Conservation (phyloP, 2,329 filamentous ascomycete genomes). For the Xylariaceae sp. region DNA sequence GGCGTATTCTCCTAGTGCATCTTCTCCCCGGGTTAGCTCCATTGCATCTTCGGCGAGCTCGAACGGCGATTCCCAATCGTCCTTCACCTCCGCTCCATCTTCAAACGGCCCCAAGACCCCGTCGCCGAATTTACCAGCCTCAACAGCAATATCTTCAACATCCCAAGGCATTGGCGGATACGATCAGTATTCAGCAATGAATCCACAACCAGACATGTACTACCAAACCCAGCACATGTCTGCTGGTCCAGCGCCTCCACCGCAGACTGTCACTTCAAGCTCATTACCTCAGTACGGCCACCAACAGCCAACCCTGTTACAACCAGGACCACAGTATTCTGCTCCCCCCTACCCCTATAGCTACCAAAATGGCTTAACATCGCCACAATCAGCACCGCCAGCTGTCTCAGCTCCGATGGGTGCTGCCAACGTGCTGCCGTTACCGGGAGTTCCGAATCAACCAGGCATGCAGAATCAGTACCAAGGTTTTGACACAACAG, state of each 20-base stretch:
- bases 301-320: conserved; percentile 77
- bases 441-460: conserved; percentile 65
- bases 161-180: conserved; percentile 49
- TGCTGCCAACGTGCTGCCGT: conserved; percentile 69
- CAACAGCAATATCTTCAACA: conserved; percentile 51
- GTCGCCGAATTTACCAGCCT: conserved; percentile 70
- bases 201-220: conserved; percentile 86
- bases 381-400: conserved; percentile 74
- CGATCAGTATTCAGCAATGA: conserved; percentile 71
- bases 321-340: conserved; percentile 75
- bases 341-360: conserved; percentile 74
- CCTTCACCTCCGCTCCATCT: conserved; percentile 60
- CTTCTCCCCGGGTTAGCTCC: conserved; percentile 78
- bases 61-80: conserved; percentile 60
- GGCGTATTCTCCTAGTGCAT: conserved; percentile 73
- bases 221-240: conserved; percentile 80
- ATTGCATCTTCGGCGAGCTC: conserved; percentile 67
- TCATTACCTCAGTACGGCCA: conserved; percentile 79
- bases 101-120: conserved; percentile 77
- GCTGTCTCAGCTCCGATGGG: conserved; percentile 73
- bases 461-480: conserved; percentile 64
- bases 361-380: conserved; percentile 79
- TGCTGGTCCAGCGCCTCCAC: conserved; percentile 74
- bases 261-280: conserved; percentile 78
- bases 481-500: conserved; percentile 77